A percentile compares a stretch with the other conserved stretches of the same genome.
Conservation (phyloP, 345 rosid genomes). For the Lepidium aucheri region DNA sequence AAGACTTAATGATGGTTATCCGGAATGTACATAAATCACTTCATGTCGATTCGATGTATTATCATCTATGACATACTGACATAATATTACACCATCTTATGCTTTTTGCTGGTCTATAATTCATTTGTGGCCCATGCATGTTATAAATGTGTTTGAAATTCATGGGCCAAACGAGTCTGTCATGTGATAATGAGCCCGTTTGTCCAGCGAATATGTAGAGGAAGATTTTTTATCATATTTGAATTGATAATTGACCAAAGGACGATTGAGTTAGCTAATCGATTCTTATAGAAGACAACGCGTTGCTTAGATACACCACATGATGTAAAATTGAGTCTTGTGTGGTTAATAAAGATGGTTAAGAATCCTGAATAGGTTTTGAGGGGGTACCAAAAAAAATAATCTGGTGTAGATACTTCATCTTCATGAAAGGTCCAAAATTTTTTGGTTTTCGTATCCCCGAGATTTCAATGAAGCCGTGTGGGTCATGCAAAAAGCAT, state of each 20-base stretch:
- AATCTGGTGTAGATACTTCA: too few species aligned
- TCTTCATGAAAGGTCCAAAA: too few species aligned
- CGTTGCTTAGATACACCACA: too few species aligned
- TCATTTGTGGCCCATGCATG: not conserved
- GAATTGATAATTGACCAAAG: not conserved
- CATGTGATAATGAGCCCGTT: not conserved
- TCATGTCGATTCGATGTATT: slow-evolving; percentile 8
- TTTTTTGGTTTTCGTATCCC: not conserved
- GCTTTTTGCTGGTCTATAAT: not conserved
- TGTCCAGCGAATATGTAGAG: not conserved
- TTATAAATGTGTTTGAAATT: not conserved
- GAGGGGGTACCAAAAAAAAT: too few species aligned
- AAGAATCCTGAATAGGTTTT: too few species aligned
- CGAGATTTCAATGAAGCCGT: not conserved
- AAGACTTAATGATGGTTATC: slow-evolving; percentile 20
- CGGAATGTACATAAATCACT: slow-evolving; percentile 24
- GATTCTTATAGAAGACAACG: not conserved
- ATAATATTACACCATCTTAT: slow-evolving; percentile 16
- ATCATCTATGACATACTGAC: not conserved
- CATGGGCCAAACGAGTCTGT: not conserved
- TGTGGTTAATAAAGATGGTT: too few species aligned
- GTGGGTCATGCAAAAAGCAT: not conserved
- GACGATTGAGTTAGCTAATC: not conserved
- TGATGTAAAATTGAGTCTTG: too few species aligned
- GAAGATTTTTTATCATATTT: not conserved